Conservation (phyloP, 75 land plant species). For the Picea sitchensis region DNA sequence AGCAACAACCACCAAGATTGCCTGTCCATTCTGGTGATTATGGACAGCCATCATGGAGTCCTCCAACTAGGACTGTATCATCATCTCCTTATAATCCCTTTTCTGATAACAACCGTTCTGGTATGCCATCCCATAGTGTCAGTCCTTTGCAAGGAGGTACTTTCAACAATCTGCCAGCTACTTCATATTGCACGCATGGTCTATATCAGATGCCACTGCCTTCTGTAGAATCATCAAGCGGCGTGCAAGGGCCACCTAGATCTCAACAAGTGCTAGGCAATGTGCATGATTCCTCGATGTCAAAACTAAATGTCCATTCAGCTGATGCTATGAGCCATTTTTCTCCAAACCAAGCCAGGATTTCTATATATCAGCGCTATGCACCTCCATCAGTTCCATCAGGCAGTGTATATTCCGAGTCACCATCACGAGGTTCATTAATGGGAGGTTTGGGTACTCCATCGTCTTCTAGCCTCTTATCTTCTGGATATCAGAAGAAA, state of each 20-base stretch:
- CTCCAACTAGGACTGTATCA: background rate
- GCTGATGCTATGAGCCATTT: background rate
- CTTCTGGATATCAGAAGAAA: conserved; percentile 5
- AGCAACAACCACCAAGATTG: background rate
- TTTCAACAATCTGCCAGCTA: background rate
- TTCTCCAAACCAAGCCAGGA: background rate
- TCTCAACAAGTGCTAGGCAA: background rate
- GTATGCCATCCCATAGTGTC: background rate
- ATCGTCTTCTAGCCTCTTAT: background rate
- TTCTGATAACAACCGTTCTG: background rate
- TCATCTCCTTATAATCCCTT: conserved; percentile 3
- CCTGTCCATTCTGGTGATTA: background rate
- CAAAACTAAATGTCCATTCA: background rate
- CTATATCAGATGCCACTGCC: conserved; percentile 1
- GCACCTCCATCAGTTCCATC: background rate
- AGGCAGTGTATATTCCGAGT: background rate
- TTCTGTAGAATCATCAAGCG: background rate
- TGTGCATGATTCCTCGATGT: background rate
- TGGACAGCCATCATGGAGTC: background rate
- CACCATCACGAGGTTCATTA: background rate
- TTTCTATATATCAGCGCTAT: background rate
- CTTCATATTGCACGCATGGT: conserved; percentile 5
- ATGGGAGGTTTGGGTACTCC: background rate
- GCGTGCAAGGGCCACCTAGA: background rate
- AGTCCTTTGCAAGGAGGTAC: background rate